These are phyloP conservation scores for Annona cherimola DNA, from an alignment of 164 flowering plant genomes.

Conservation along the genomic window DNA sequence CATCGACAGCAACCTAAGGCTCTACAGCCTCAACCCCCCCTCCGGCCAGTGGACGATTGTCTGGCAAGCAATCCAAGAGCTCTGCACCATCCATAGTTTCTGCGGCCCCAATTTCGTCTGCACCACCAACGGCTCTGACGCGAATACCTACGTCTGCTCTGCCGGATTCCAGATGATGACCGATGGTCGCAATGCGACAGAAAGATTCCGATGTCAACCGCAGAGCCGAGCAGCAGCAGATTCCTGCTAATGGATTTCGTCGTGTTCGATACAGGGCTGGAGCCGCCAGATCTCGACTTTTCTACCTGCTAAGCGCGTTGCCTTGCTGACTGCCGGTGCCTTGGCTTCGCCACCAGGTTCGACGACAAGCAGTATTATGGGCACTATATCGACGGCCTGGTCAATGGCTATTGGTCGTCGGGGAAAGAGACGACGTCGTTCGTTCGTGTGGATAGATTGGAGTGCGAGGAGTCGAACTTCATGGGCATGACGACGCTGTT, in stretches of 20 bases:
- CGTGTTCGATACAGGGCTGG: conserved; percentile 35
- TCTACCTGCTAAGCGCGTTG: conserved; percentile 32
- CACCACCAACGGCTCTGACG: conserved; percentile 16
- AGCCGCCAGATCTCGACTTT: conserved; percentile 11
- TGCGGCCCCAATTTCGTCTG: conserved; percentile 58
- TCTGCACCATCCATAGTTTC: conserved; percentile 40
- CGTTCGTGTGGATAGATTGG: conserved; percentile 40
- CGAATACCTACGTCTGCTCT: conserved; percentile 42
- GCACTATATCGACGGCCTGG: conserved; percentile 32
- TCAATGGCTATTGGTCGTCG: conserved; percentile 69
- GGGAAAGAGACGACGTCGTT: conserved; percentile 36
- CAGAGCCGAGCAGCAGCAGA: conserved; percentile 13
- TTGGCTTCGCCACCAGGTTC: conserved; percentile 48
- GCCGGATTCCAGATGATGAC: conserved; percentile 34
- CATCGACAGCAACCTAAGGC: conserved; percentile 54
- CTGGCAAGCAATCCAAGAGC: conserved; percentile 45
- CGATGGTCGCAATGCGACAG: conserved; percentile 24
- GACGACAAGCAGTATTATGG: conserved; percentile 44
- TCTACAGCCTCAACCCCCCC: conserved; percentile 34
- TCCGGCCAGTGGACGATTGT: conserved; percentile 34
- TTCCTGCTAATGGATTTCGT: conserved; percentile 60
- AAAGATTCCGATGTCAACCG: conserved; percentile 15
- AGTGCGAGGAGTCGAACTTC: conserved; percentile 38
- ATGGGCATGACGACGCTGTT: conserved; percentile 47
- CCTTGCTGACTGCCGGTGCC: conserved; percentile 24